These are phyloP conservation scores for Mycena chlorophos DNA, from an alignment of 768 basidiomycete species.

Conservation along the genomic window DNA sequence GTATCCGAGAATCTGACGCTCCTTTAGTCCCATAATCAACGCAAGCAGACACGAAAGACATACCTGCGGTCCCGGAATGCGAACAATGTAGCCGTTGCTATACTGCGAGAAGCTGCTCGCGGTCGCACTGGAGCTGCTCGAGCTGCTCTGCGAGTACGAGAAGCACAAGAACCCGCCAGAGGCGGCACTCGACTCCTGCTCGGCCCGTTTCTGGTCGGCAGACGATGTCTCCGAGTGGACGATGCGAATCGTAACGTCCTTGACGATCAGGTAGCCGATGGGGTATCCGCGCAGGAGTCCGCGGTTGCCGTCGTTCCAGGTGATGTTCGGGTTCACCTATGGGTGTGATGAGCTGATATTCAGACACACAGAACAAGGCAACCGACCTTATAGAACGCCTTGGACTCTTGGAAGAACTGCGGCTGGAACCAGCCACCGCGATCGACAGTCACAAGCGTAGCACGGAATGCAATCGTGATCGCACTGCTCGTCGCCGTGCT, in stretches of 20 bases:
- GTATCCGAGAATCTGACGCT: constrained; percentile 5
- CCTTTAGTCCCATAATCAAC: neutral
- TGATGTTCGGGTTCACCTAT: constrained; percentile 14
- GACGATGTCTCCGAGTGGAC: neutral
- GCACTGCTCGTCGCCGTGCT: neutral
- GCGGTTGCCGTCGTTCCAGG: constrained; percentile 6
- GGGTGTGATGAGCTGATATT: neutral
- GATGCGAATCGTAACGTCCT: constrained; percentile 14
- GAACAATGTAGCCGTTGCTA: constrained; percentile 19
- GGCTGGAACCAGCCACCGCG: constrained; percentile 27
- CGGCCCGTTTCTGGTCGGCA: neutral
- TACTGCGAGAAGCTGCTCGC: constrained; percentile 8
- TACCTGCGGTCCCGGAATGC: constrained; percentile 26
- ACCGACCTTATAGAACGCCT: constrained; percentile 17
- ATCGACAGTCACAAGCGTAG: constrained; percentile 24
- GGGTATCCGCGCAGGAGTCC: constrained; percentile 12
- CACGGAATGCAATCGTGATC: constrained; percentile 18
- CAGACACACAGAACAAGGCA: neutral
- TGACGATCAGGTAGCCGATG: constrained; percentile 12
- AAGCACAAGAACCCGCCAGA: constrained; percentile 20
- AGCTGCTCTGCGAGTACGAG: constrained; percentile 10
- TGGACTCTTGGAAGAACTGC: constrained; percentile 23
- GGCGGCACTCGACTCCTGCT: neutral
- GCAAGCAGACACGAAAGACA: neutral
- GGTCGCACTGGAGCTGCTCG: neutral